A percentile compares a stretch with the other conserved stretches of the same genome.
Evolutionary conservation across 2,329 filamentous ascomycete genomes (phyloP).

Genomic region (Pseudogymnoascus sp.): DNA sequence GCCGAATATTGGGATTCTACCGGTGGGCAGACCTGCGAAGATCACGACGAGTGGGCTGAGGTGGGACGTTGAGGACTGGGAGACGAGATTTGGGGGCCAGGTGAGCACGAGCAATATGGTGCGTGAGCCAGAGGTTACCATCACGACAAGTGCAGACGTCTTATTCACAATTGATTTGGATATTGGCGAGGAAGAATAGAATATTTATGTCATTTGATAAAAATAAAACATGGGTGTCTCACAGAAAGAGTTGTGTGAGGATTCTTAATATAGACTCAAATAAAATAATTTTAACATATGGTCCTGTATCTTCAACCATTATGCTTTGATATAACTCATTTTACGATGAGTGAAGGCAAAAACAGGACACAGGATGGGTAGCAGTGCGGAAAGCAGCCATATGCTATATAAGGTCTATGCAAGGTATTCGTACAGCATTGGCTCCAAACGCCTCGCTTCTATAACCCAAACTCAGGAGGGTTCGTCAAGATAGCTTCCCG

Average conservation of each 20-base stretch:
- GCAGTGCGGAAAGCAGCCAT: background rate
- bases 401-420: background rate
- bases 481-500: background rate
- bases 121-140: slow-evolving; percentile 48
- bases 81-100: slow-evolving; percentile 63
- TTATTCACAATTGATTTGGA: slow-evolving; percentile 62
- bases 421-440: slow-evolving; percentile 4
- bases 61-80: slow-evolving; percentile 84
- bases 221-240: background rate
- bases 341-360: background rate
- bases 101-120: slow-evolving; percentile 79
- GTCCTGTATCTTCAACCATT: too few relatives aligned
- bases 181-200: background rate
- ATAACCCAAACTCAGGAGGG: background rate
- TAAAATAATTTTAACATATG: background rate
- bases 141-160: slow-evolving; percentile 56
- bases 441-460: background rate
- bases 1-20: slow-evolving; percentile 78
- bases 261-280: background rate
- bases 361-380: background rate
- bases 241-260: background rate
- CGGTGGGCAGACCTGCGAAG: slow-evolving; percentile 67
- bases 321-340: background rate
- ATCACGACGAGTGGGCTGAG: slow-evolving; percentile 76
- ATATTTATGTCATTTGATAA: background rate